A percentile compares a stretch with the other conserved stretches of the same genome.
Evolutionary conservation across 495 filamentous ascomycete species (phyloP).

Genomic region (Aspergillus saccharolyticus): DNA sequence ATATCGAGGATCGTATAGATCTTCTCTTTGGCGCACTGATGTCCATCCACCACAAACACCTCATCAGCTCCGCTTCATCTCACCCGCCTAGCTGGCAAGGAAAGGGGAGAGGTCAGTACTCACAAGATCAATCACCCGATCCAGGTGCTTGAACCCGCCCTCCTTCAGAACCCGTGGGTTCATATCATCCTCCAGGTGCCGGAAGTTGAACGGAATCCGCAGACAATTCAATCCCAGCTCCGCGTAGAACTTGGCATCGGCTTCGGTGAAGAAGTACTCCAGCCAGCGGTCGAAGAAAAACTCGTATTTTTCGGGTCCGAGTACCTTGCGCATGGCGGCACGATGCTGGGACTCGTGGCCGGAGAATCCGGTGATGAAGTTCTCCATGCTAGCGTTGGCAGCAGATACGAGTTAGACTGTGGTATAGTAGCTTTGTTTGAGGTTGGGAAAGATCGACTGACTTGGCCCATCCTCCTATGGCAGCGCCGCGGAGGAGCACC

Average conservation of each 20-base stretch:
- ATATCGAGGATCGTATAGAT: conserved; percentile 62
- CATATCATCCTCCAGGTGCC: conserved; percentile 60
- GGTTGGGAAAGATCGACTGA: conserved; percentile 5
- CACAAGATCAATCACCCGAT: conserved; percentile 49
- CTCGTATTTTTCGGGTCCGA: conserved; percentile 46
- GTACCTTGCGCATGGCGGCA: conserved; percentile 48
- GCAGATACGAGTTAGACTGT: too few species aligned
- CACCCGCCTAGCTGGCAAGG: background rate
- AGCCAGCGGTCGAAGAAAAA: conserved; percentile 51
- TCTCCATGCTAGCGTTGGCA: conserved; percentile 50
- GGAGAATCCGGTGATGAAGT: conserved; percentile 64
- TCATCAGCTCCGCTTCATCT: background rate
- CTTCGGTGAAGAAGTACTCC: conserved; percentile 59
- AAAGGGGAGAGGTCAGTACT: background rate
- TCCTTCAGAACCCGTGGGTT: conserved; percentile 55
- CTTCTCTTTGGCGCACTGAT: conserved; percentile 47
- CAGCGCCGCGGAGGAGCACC: conserved; percentile 47
- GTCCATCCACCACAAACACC: background rate
- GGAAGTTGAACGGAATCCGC: conserved; percentile 60
- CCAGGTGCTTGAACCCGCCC: conserved; percentile 54
- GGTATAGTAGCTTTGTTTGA: background rate
- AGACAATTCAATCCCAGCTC: conserved; percentile 56
- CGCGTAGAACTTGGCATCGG: conserved; percentile 58
- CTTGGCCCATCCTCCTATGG: conserved; percentile 47
- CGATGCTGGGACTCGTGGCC: conserved; percentile 55